Base-by-base conservation (phyloP, 305 asterid species). In the Rubia peregrina region DNA sequence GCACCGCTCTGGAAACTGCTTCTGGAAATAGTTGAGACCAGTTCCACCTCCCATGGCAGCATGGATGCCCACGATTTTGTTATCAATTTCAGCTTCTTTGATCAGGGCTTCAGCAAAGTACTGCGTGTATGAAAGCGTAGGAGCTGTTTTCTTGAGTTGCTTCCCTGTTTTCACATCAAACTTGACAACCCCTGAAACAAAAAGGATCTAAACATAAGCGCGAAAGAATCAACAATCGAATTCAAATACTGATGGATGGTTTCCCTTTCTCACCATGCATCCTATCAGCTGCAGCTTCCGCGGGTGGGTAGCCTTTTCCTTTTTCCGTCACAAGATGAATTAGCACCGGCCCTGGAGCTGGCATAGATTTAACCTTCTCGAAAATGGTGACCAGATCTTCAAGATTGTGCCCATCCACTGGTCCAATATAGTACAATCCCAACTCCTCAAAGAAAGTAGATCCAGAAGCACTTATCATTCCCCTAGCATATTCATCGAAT, bases 1-100 rank as follows among this genome's bases (percentile, higher is more conserved):
- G 72, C 92, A 88, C 16, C 95, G 89, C 0, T 86, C 83, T 0
- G 93, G 93, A 68, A 85, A 86, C 12, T 33, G 77, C 57, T 86
- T 86, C 68, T 90, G 92, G 77, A 90, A 90, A 63, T 84, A 84
- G 65, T 86, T 88, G 14, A 90, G 80, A 74, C 95, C 95, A 6
- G 95, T 88, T 64, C 95, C 96, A 65, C 95, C 95, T 7, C 96
- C 96, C 96, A 88, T 88, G 73, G 95, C 95, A 19, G 96, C 95
- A 78, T 90, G 96, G 22, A 90, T 85, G 62, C 87, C 92, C 63
- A 90, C 91, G 61, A 90, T 75, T 73, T 67, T 87, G 71, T 72
- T 63, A 68, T 90, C 96, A 38, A 40, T 48, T 77, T 86, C 93
- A 11, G 96, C 95, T 84, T 90, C 96, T 80, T 82, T 87, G 26